phyloP scores from a whole-genome alignment of 2,329 filamentous ascomycete species.

The Macrophomina pseudophaseolina region DNA sequence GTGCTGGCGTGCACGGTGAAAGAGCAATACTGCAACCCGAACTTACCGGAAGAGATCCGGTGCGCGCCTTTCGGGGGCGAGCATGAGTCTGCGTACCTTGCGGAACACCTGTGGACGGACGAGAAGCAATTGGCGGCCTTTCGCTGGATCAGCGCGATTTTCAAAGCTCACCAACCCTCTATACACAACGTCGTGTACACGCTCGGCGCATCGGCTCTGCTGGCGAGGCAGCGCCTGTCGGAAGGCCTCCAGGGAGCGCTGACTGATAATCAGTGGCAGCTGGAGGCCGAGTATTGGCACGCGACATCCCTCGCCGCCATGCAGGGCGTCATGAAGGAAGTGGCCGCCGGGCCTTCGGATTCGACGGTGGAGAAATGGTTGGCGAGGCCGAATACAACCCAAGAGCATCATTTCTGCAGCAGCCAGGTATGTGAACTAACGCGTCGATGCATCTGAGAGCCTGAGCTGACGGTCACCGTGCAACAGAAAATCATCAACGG shows the following conservation, averaged over 20 bases:
- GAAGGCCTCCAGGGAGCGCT: constrained; percentile 17
- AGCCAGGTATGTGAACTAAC: constrained; percentile 22
- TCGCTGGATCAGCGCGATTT: background rate
- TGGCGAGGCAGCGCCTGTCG: constrained; percentile 13
- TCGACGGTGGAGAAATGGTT: background rate
- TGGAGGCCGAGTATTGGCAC: constrained; percentile 27
- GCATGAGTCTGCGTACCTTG: background rate
- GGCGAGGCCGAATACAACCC: background rate
- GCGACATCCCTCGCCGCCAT: constrained; percentile 25
- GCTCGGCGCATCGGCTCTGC: constrained; percentile 2
- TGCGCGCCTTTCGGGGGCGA: constrained; percentile 14
- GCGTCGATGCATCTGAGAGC: background rate
- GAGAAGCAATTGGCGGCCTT: background rate
- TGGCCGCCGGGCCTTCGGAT: constrained; percentile 14
- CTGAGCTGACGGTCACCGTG: background rate
- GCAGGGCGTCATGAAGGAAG: constrained; percentile 26
- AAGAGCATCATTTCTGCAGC: constrained; percentile 3
- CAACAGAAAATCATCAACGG: constrained; percentile 32
- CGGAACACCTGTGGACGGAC: background rate
- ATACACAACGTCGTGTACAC: background rate
- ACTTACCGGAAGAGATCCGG: background rate
- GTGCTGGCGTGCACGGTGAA: constrained; percentile 25
- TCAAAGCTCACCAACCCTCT: background rate
- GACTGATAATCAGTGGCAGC: constrained; percentile 29
- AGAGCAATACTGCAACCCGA: constrained; percentile 28